Conservation (phyloP, 106 monocot genomes). For the Dioscorea dumetorum region DNA sequence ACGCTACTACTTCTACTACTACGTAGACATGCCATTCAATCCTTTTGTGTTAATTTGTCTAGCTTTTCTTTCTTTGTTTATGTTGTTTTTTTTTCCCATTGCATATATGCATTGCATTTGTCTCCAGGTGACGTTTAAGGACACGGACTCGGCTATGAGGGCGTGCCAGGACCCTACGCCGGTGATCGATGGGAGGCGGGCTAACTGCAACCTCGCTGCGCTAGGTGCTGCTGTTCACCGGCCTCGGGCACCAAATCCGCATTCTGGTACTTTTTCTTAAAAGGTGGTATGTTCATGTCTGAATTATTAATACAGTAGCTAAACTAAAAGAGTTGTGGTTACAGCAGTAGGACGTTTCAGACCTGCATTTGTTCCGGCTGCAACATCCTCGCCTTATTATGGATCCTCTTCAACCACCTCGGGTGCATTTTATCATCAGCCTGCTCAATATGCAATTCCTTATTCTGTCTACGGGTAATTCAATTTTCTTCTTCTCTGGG, state of each 20-base stretch:
- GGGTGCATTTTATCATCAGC: conserved; percentile 33
- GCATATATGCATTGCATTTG: neutral
- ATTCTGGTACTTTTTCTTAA: conserved; percentile 11
- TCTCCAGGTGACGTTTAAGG: conserved; percentile 66
- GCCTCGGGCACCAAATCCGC: conserved; percentile 15
- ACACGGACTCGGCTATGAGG: conserved; percentile 49
- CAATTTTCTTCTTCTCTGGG: neutral
- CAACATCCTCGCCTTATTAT: conserved; percentile 18
- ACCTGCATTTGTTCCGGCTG: conserved; percentile 8
- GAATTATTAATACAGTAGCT: too few relatives aligned
- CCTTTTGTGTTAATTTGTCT: neutral
- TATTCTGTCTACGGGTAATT: conserved; percentile 46
- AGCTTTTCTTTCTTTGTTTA: neutral
- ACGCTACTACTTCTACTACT: neutral
- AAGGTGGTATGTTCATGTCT: neutral
- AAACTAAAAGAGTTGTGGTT: neutral
- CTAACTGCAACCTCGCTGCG: conserved; percentile 72
- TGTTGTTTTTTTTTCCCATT: neutral
- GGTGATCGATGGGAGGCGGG: conserved; percentile 71
- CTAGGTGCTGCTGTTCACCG: conserved; percentile 32
- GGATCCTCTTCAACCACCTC: conserved; percentile 22
- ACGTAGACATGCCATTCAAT: neutral
- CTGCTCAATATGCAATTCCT: conserved; percentile 36
- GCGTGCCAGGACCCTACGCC: conserved; percentile 61
- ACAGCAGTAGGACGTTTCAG: conserved; percentile 27